Evolutionary conservation across 1,139 yeast species (phyloP).

Genomic region (Hyphopichia buzzinii): DNA sequence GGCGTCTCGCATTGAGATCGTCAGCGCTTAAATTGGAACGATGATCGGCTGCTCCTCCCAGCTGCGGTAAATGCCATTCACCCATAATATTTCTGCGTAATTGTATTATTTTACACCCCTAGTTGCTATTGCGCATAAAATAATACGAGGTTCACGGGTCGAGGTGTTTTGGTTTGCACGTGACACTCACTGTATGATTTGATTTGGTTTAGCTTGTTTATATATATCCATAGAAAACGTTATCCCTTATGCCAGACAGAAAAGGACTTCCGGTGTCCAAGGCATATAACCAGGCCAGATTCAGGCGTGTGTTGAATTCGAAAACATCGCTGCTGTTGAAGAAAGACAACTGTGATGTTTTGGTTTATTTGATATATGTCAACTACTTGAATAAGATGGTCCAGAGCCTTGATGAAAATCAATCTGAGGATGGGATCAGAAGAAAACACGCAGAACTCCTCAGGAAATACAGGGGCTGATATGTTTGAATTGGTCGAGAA

Average conservation of each 20-base stretch:
- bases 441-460: conserved; percentile 18
- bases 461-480: conserved; percentile 25
- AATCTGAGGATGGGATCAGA: conserved; percentile 13
- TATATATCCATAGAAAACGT: neutral
- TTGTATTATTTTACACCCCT: too few species aligned
- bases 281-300: conserved; percentile 19
- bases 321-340: conserved; percentile 19
- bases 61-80: too few species aligned
- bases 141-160: too few species aligned
- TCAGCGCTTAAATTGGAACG: too few species aligned
- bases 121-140: too few species aligned
- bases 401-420: conserved; percentile 23
- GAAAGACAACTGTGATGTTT: conserved; percentile 41
- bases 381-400: conserved; percentile 43
- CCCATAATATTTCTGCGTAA: too few species aligned
- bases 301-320: conserved; percentile 17
- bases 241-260: neutral
- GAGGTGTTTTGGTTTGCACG: too few species aligned
- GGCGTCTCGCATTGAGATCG: too few species aligned
- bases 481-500: too few species aligned
- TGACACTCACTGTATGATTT: neutral
- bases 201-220: neutral
- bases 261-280: conserved; percentile 10
- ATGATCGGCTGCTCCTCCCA: too few species aligned
- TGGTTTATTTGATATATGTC: conserved; percentile 49